Evolutionary conservation across 331 rosid species (phyloP), one percentile per base, ranked within the genome.

Genomic region (Dryas integrifolia): DNA sequence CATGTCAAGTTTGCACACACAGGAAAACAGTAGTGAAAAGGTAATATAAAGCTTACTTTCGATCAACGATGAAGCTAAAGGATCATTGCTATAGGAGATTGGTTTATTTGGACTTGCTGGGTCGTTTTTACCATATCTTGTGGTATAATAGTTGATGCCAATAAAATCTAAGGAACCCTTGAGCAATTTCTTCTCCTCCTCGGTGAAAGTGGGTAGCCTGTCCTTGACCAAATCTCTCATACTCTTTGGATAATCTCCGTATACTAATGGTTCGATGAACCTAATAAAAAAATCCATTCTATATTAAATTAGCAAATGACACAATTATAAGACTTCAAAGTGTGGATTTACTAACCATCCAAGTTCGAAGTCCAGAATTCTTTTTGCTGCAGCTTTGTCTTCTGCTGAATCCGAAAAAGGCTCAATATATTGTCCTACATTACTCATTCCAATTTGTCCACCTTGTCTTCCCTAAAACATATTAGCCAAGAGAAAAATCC

Each of bases 261-360:
- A 60, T 2, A 82, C 83, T 9, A 79, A 10, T 60, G 89, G 89
- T 51, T 85, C 81, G 79, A 85, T 4, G 14, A 49, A 76, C 86
- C 88, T 84, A 68, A 5, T 16, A 60, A 24, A 9, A 3, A 67
- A 8, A 13, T 14, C 30, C 45, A 67, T 14, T 14, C 35, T 30
- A 30, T 30, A 53, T 4, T 18, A 55, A 2, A 16, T 60, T 14
- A 38, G 47, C 3, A 7, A 7, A 0, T 11, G 35, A 15, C 7
- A 8, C 14, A 49, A 15, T 6, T 35, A 50, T 5, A 67, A 47
- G 41, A 4, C 2, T 50, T 30, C 45, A 18, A 6, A 41, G 15
- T 15, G 10, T 1, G 13, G 21, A 45, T 35, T 5, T n/a, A 73
- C 72, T 65, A 62, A 84, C 87, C 86, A 85, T 82, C 88, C 86